These are phyloP conservation scores for Carex scoparia DNA, from an alignment of 176 grass and related monocot genomes.

Conservation along the genomic window DNA sequence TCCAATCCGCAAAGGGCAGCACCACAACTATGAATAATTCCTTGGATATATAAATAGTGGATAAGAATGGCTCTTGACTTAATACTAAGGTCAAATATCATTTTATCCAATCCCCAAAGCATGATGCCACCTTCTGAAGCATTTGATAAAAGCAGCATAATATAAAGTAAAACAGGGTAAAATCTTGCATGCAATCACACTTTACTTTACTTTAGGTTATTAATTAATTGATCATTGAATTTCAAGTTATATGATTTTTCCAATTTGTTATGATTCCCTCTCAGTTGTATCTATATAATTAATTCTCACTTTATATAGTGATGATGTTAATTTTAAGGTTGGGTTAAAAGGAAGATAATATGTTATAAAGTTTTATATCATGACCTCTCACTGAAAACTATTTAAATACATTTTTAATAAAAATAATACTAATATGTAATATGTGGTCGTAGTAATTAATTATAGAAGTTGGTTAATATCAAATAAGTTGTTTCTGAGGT, in stretches of 20 bases:
- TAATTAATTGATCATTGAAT: background rate
- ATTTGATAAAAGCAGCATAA: background rate
- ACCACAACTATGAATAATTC: background rate
- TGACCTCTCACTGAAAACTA: no score
- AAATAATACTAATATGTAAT: no score
- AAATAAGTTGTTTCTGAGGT: no score
- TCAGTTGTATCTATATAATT: background rate
- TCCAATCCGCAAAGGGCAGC: background rate
- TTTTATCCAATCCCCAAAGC: background rate
- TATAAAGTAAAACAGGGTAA: background rate
- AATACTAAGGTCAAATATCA: background rate
- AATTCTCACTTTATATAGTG: no score
- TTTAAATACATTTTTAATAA: no score
- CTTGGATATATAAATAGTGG: background rate
- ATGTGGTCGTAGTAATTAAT: no score
- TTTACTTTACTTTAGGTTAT: background rate
- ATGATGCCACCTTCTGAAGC: background rate
- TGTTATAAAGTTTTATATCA: no score
- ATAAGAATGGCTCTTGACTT: slow-evolving; percentile 7
- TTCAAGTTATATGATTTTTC: background rate
- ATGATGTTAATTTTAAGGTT: no score
- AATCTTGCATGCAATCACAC: background rate
- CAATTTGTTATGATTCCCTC: background rate
- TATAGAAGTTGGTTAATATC: no score
- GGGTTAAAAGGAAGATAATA: no score